Percentiles rank a stretch among this genome's conserved stretches.
phyloP scores from a whole-genome alignment of 1,139 yeast genomes.

The Hemisphaericaspora xylanilytica region DNA sequence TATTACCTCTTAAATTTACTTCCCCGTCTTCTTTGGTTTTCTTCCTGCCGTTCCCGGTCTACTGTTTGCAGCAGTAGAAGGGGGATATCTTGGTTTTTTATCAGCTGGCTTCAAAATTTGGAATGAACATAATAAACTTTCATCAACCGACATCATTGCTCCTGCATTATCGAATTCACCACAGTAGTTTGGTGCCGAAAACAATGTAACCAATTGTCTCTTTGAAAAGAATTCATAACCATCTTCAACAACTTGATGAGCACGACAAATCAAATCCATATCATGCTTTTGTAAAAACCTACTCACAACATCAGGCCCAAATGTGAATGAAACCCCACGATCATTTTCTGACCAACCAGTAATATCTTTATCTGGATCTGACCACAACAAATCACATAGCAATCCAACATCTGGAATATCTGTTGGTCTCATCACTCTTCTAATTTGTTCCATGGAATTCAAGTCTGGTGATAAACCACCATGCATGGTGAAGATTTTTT shows the following conservation, averaged over 20 bases:
- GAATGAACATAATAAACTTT: constrained; percentile 91
- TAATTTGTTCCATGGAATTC: constrained; percentile 95
- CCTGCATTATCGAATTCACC: constrained; percentile 99
- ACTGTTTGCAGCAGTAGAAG: constrained; percentile 50
- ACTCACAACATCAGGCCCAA: constrained; percentile 96
- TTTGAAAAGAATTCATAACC: constrained; percentile 96
- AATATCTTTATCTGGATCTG: constrained; percentile 96
- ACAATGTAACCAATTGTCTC: constrained; percentile 91
- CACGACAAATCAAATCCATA: constrained; percentile 95
- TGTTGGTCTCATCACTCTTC: constrained; percentile 98
- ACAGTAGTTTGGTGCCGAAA: constrained; percentile 96
- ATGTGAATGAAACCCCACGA: constrained; percentile 95
- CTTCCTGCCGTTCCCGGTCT: constrained; percentile 69
- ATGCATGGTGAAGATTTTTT: constrained; percentile 97
- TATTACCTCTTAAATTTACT: constrained; percentile 25
- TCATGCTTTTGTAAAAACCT: constrained; percentile 93
- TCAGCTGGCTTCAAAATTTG: constrained; percentile 98
- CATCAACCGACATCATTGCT: constrained; percentile 99
- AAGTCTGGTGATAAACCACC: constrained; percentile 97
- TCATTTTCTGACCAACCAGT: constrained; percentile 99
- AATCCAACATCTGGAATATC: constrained; percentile 97
- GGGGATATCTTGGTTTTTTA: constrained; percentile 67
- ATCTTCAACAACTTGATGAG: constrained; percentile 98
- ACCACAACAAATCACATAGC: constrained; percentile 94
- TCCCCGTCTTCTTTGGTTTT: constrained; percentile 63